Evolutionary conservation across 1,284 basidiomycete species (phyloP), one percentile per base, ranked within the genome.

Genomic region (Papiliotrema nemorosa): DNA sequence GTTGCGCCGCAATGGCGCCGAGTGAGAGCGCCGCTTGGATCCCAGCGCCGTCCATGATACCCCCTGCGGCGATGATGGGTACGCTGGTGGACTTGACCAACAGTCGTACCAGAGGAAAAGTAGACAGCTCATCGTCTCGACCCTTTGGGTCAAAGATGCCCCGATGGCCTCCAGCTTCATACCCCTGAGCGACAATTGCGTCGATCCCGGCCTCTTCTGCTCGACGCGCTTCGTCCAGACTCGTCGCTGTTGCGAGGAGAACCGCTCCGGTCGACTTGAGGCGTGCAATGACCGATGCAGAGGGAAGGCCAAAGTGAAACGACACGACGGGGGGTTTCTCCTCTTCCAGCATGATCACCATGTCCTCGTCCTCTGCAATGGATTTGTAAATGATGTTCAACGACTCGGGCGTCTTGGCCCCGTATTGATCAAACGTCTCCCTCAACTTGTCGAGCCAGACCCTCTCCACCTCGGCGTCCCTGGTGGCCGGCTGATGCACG

Each of bases 291-390:
- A 44, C 33, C 9, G 47, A 37, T 1, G 42, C 5, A 0, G 55
- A 36, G 1, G 69, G 69, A 3, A 72, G 43, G 24, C 69, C 69
- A 49, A 72, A 72, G 56, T 72, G 69, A 48, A 72, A 72, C 34
- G 53, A 58, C 22, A 72, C 50, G 20, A 70, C 59, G 0, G 64
- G 50, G 10, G 62, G 63, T 35, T 44, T 50, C n/a, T 56, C 58
- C 12, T 62, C 65, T 3, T 69, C 48, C 7, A 72, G 44, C 21
- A 69, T 54, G 18, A 56, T 47, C 22, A 69, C 42, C 57, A 66
- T 60, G 24, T 57, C 66, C 9, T 31, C 4, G 44, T 66, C 57
- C 13, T 60, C 50, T n/a, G 50, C 42, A 47, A 72, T 70, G 9
- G 60, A 52, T 26, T 49, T 55, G 54, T 67, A 69, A 13, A 64